These are phyloP conservation scores for Ophiostoma himal-ulmi DNA, from an alignment of 2,329 filamentous ascomycete species.

Conservation along the genomic window DNA sequence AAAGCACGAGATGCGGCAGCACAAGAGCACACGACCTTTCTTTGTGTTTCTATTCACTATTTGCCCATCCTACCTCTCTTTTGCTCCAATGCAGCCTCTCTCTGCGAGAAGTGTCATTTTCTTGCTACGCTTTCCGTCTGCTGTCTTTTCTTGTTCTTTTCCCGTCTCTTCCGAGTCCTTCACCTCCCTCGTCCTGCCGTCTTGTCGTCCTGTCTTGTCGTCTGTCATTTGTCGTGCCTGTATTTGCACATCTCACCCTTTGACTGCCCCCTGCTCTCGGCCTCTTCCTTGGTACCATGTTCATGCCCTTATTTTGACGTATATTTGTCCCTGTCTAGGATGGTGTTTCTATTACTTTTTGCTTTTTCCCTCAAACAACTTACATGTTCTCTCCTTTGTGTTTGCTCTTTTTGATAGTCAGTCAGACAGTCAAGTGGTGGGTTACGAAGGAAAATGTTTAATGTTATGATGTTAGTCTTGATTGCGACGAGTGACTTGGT, in stretches of 20 bases:
- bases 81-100: not conserved
- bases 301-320: conserved; percentile 14
- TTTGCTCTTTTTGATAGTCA: conserved; percentile 10
- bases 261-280: not conserved
- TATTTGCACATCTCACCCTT: not conserved
- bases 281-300: not conserved
- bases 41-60: not conserved
- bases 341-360: conserved; percentile 17
- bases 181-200: not conserved
- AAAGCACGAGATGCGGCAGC: not conserved
- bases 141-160: conserved; percentile 5
- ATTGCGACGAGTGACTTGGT: not conserved
- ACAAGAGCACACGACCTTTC: not conserved
- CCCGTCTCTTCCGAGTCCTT: not conserved
- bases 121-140: not conserved
- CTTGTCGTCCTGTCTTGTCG: not conserved
- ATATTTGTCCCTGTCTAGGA: conserved; percentile 19
- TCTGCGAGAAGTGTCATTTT: not conserved
- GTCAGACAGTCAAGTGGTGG: conserved; percentile 12
- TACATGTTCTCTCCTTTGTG: conserved; percentile 17
- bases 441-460: not conserved
- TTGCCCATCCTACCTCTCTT: not conserved
- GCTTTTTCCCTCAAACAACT: conserved; percentile 9
- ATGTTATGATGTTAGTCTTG: conserved; percentile 1
- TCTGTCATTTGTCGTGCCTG: not conserved